phyloP scores from a whole-genome alignment of 148 eudicot species.

The Fagopyrum esculentum region DNA sequence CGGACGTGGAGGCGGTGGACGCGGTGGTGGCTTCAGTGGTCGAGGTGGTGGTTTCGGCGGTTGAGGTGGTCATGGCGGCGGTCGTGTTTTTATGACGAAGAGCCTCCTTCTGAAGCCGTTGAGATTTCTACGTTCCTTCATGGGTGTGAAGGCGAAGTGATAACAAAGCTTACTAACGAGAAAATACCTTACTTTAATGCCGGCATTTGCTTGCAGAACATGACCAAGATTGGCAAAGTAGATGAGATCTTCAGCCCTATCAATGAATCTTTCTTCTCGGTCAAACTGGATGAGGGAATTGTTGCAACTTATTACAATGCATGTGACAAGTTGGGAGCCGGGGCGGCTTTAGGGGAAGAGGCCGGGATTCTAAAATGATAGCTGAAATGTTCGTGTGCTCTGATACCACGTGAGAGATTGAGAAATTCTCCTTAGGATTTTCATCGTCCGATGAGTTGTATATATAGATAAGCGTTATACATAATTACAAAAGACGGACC shows the following conservation, averaged over 20 bases:
- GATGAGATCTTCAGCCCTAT: constrained; percentile 97
- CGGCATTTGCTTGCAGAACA: constrained; percentile 82
- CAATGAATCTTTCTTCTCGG: constrained; percentile 68
- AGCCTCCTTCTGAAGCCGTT: constrained; percentile 85
- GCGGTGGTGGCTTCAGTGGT: constrained; percentile 29
- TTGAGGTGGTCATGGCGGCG: constrained; percentile 37
- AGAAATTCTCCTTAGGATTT: too few relatives aligned
- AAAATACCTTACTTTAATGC: constrained; percentile 91
- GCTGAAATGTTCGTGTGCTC: not conserved
- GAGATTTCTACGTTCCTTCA: constrained; percentile 77
- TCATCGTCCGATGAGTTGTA: too few relatives aligned
- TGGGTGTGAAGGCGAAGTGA: constrained; percentile 88
- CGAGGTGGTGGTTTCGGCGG: constrained; percentile 38
- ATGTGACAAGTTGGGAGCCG: constrained; percentile 78
- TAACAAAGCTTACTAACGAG: constrained; percentile 81
- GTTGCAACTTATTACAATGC: constrained; percentile 71
- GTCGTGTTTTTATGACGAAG: constrained; percentile 45
- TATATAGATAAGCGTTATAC: too few relatives aligned
- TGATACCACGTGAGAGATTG: too few relatives aligned
- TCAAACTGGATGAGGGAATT: constrained; percentile 87
- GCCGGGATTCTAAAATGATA: constrained; percentile 26
- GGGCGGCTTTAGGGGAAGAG: constrained; percentile 51
- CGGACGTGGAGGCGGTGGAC: constrained; percentile 48
- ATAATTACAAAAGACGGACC: too few relatives aligned
- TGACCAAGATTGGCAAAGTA: constrained; percentile 83